A percentile compares a stretch with the other conserved stretches of the same genome.
phyloP scores from a whole-genome alignment of 2,329 filamentous ascomycete genomes.

The Biscogniauxia marginata region DNA sequence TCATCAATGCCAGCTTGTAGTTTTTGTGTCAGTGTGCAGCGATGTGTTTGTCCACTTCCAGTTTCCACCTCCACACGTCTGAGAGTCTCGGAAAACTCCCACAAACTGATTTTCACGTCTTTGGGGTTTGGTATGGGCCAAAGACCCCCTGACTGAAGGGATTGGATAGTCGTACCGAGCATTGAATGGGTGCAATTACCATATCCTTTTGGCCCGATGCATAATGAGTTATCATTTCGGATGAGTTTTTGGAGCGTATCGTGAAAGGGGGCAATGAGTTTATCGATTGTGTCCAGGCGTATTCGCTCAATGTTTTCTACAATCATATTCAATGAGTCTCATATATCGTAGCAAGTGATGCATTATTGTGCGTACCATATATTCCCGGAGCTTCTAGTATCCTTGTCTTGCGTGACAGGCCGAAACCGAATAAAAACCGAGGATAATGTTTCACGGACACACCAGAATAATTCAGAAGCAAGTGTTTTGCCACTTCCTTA shows the following conservation, averaged over 20 bases:
- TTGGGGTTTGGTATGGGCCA: slow-evolving; percentile 18
- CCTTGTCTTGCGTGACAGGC: no score
- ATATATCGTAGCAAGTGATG: neutral
- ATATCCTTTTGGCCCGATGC: neutral
- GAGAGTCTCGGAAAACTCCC: slow-evolving; percentile 9
- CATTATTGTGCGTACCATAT: slow-evolving; percentile 16
- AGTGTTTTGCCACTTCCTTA: slow-evolving; percentile 8
- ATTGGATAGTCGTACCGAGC: slow-evolving; percentile 17
- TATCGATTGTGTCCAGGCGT: slow-evolving; percentile 12
- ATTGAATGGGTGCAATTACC: slow-evolving; percentile 8
- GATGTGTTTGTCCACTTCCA: slow-evolving; percentile 1
- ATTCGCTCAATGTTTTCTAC: slow-evolving; percentile 13
- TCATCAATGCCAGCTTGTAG: slow-evolving; percentile 7
- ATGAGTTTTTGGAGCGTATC: slow-evolving; percentile 12
- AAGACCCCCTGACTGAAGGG: slow-evolving; percentile 10
- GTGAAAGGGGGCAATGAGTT: slow-evolving; percentile 11
- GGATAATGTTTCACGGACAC: no score
- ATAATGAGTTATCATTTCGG: slow-evolving; percentile 5
- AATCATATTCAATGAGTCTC: slow-evolving; percentile 4
- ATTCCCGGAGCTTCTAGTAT: slow-evolving; percentile 18
- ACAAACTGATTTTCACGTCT: slow-evolving; percentile 9
- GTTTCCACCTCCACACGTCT: slow-evolving; percentile 5
- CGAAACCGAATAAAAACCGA: no score
- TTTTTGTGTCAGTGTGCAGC: neutral
- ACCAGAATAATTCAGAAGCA: slow-evolving; percentile 15